These are phyloP conservation scores for Spatholobus suberectus DNA, from an alignment of 306 rosid species.

Conservation along the genomic window DNA sequence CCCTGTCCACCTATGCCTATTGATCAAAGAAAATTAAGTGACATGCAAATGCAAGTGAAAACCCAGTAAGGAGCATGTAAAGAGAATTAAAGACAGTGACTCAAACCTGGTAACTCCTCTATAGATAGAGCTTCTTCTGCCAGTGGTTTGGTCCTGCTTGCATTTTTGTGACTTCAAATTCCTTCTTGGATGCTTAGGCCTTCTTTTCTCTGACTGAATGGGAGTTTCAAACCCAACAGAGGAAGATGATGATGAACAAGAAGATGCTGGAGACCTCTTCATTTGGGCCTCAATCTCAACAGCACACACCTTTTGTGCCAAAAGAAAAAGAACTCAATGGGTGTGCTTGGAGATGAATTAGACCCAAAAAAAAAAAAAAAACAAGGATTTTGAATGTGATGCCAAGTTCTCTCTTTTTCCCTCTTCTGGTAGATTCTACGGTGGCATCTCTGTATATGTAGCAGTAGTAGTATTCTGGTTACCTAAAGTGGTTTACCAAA, in stretches of 20 bases:
- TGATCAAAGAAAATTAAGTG: slow-evolving; percentile 13
- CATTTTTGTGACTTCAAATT: slow-evolving; percentile 46
- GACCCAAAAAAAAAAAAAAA: background rate
- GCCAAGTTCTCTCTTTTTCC: slow-evolving; percentile 9
- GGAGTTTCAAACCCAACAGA: slow-evolving; percentile 39
- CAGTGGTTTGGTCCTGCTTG: slow-evolving; percentile 34
- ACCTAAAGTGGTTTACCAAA: slow-evolving; percentile 90
- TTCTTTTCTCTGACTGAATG: slow-evolving; percentile 38
- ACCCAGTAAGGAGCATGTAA: background rate
- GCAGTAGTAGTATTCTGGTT: slow-evolving; percentile 50
- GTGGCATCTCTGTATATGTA: slow-evolving; percentile 25
- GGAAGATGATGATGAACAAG: slow-evolving; percentile 55
- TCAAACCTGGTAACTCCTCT: slow-evolving; percentile 91
- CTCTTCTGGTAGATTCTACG: slow-evolving; percentile 36
- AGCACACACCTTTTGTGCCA: background rate
- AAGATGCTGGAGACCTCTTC: slow-evolving; percentile 72
- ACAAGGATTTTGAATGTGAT: background rate
- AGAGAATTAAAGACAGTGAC: background rate
- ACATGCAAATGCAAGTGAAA: slow-evolving; percentile 63
- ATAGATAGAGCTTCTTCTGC: slow-evolving; percentile 82
- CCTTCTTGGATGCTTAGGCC: slow-evolving; percentile 46
- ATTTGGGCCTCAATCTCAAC: slow-evolving; percentile 41
- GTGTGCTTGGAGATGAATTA: background rate
- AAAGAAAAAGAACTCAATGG: slow-evolving; percentile 9
- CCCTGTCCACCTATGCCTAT: slow-evolving; percentile 98